Conservation (phyloP, 2,329 filamentous ascomycete genomes). For the Pseudopyricularia cyperi region DNA sequence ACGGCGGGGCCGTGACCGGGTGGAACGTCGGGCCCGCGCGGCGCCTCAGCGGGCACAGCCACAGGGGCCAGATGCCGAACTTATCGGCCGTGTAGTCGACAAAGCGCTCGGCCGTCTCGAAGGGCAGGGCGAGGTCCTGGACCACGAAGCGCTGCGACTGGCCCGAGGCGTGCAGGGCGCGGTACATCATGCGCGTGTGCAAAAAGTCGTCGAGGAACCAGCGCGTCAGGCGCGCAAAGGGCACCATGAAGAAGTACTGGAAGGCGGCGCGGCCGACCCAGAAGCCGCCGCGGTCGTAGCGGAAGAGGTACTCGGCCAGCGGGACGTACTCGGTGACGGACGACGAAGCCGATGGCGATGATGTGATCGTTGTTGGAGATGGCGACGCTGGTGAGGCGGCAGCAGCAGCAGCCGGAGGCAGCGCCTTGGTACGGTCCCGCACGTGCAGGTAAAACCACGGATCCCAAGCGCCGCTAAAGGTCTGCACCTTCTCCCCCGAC, state of each 20-base stretch:
- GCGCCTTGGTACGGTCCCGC: constrained; percentile 25
- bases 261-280: constrained; percentile 58
- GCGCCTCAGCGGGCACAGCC: constrained; percentile 43
- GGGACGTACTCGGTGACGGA: constrained; percentile 44
- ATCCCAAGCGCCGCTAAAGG: constrained; percentile 45
- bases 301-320: constrained; percentile 60
- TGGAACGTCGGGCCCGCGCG: constrained; percentile 39
- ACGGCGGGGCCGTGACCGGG: constrained; percentile 28
- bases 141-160: constrained; percentile 53
- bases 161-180: constrained; percentile 54
- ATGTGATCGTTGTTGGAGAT: constrained; percentile 11
- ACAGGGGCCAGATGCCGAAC: constrained; percentile 45
- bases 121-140: constrained; percentile 51
- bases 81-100: constrained; percentile 38
- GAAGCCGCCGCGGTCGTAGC: constrained; percentile 64
- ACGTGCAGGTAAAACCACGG: constrained; percentile 71
- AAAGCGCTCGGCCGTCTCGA: constrained; percentile 36
- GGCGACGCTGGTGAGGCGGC: constrained; percentile 11
- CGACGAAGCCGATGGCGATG: constrained; percentile 11
- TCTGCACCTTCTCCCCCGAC: constrained; percentile 26
- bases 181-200: constrained; percentile 63
- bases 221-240: constrained; percentile 52
- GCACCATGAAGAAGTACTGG: constrained; percentile 50
- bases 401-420: constrained; percentile 11
- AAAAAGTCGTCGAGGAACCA: constrained; percentile 61